A percentile compares a stretch with the other conserved stretches of the same genome.
Conservation (phyloP, 2,329 filamentous ascomycete species). For the Sporothrix globosa region DNA sequence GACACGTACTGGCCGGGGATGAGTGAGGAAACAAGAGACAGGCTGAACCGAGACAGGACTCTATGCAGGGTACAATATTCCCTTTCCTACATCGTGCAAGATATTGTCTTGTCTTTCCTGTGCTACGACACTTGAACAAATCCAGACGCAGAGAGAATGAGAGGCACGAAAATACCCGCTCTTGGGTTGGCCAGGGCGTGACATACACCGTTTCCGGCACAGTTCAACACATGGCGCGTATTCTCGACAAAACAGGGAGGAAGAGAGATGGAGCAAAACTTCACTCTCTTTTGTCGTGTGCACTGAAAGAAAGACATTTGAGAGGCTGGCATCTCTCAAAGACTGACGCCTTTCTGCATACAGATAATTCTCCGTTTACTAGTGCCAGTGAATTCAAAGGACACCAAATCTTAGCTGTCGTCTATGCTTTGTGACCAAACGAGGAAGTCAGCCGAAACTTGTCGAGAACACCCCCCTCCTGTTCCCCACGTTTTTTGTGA, state of each 20-base stretch:
- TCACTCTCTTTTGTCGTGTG: no score
- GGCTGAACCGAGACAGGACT: slow-evolving; percentile 16
- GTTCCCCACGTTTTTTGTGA: slow-evolving; percentile 13
- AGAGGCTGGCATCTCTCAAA: neutral
- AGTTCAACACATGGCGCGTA: neutral
- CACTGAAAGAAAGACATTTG: no score
- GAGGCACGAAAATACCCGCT: neutral
- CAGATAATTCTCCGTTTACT: neutral
- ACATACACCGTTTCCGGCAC: neutral
- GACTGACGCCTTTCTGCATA: neutral
- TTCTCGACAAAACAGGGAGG: neutral
- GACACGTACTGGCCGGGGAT: neutral
- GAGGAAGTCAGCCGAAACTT: no score
- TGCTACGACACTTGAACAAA: neutral
- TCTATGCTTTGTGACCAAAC: no score
- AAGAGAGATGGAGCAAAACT: neutral
- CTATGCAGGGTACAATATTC: neutral
- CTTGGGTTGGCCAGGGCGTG: neutral
- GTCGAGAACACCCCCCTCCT: neutral
- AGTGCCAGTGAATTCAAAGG: neutral
- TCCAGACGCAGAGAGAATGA: neutral
- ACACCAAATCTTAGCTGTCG: neutral
- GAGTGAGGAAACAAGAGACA: neutral
- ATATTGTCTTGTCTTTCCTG: slow-evolving; percentile 1
- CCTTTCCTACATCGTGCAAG: neutral